Base-by-base conservation (phyloP, 768 basidiomycete genomes). In the Russula vinacea region DNA sequence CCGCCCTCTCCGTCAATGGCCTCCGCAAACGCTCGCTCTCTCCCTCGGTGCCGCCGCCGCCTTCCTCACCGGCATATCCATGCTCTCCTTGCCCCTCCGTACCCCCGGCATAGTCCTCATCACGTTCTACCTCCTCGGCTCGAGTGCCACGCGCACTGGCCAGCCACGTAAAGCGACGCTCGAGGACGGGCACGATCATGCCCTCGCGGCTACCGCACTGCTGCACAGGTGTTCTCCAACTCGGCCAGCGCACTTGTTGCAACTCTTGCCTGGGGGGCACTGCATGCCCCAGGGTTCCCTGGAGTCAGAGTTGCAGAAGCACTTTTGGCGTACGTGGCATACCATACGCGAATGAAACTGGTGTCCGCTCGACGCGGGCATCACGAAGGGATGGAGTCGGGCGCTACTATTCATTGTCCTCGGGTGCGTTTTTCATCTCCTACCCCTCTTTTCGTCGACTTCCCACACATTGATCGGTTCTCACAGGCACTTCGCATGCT, bases 111-210 rank as follows among this genome's bases (percentile, higher is more conserved):
- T 82, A 13, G 77, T 84, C 1, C 77, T 94, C 62, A 80, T 93
- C 62, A 83, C 82, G 0, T 90, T 95, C 73, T 95, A 97, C 74
- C 76, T 94, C 35, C 70, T 84, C 0, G 94, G 87, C 5, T 90
- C 89, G 65, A 81, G 83, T 53, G 94, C 94, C 0, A 97, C 95
- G 3, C 94, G 93, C 75, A 89, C 88, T 65, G 88, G 92, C 61
- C 94, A 87, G 75, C 77, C 83, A 56, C 78, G 79, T 58, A 98
- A 97, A 73, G 81, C 83, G 3, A 77, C 78, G 65, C 79, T 94
- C 42, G 92, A 95, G 73, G 89, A 90, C 47, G 91, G 89, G 0
- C 85, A 89, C 70, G 82, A 88, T 55, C 84, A 83, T 58, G 80
- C 80, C 14, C 6, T n/a, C 1, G 85, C 9, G 94, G 92, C 0